Evolutionary conservation across 2,329 filamentous ascomycete species (phyloP).

Genomic region (Aspergillus sp.): DNA sequence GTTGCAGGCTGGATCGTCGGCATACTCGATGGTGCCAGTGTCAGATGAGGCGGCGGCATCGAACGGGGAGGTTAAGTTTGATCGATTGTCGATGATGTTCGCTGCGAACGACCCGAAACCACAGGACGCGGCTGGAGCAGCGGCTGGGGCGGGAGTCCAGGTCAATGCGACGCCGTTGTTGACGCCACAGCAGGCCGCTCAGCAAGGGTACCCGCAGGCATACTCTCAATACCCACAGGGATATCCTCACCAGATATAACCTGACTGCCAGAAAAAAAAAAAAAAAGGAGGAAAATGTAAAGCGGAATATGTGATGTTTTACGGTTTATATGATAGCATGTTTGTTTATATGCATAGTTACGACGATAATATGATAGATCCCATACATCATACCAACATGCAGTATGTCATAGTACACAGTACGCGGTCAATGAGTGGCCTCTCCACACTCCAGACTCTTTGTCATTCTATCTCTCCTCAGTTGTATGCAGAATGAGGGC

Average conservation of each 20-base stretch:
- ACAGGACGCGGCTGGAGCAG: neutral
- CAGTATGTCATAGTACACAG: too few relatives aligned
- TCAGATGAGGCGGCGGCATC: neutral
- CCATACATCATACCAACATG: too few relatives aligned
- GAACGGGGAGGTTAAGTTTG: neutral
- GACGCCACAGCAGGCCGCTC: neutral
- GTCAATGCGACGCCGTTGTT: neutral
- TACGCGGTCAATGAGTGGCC: too few relatives aligned
- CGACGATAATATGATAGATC: too few relatives aligned
- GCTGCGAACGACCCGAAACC: neutral
- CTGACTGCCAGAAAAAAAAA: neutral
- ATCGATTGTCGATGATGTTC: slow-evolving; percentile 1
- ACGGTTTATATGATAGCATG: too few relatives aligned
- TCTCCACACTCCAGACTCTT: too few relatives aligned
- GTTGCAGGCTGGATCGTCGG: neutral
- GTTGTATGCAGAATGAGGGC: too few relatives aligned
- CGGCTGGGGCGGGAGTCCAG: neutral
- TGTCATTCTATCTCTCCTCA: too few relatives aligned
- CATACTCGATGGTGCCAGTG: neutral
- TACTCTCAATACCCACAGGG: neutral
- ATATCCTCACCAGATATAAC: neutral
- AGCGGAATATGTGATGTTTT: too few relatives aligned
- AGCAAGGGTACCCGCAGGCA: neutral
- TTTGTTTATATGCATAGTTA: too few relatives aligned
- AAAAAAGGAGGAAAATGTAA: too few relatives aligned